phyloP scores from a whole-genome alignment of 2,329 filamentous ascomycete genomes.

The Ascochyta rabiei region DNA sequence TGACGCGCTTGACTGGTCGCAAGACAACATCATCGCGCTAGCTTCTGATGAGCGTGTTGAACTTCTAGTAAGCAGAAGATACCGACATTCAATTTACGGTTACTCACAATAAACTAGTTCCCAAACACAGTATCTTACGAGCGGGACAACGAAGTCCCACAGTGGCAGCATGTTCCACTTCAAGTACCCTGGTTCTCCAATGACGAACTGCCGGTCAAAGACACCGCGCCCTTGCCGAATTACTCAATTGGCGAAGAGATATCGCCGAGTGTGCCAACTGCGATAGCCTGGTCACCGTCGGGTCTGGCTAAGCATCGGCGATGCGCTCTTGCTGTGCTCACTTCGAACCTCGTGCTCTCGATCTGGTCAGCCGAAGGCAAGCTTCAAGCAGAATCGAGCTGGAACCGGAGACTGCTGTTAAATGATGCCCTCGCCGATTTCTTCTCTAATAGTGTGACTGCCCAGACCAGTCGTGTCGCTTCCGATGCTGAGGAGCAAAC shows the following conservation, averaged over 20 bases:
- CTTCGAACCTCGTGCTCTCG: constrained; percentile 62
- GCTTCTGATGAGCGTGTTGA: constrained; percentile 62
- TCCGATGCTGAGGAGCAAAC: constrained; percentile 39
- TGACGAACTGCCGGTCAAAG: constrained; percentile 54
- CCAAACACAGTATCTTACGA: constrained; percentile 39
- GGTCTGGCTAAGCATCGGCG: constrained; percentile 61
- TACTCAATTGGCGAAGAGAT: constrained; percentile 66
- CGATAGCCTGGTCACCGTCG: constrained; percentile 62
- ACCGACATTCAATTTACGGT: background rate
- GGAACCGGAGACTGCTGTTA: constrained; percentile 60
- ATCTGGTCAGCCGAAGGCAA: constrained; percentile 60
- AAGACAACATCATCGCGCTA: constrained; percentile 63
- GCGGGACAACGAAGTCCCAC: constrained; percentile 38
- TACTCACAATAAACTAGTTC: constrained; percentile 31
- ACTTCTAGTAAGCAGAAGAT: constrained; percentile 53
- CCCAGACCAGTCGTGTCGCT: constrained; percentile 25
- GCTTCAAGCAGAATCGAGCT: constrained; percentile 51
- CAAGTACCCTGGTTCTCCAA: constrained; percentile 59
- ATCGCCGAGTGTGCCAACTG: constrained; percentile 57
- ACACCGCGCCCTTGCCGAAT: constrained; percentile 53
- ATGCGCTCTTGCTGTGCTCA: constrained; percentile 62
- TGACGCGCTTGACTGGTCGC: constrained; percentile 64
- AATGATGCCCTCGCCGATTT: constrained; percentile 56
- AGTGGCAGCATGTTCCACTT: constrained; percentile 50
- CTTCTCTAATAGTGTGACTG: constrained; percentile 30